Evolutionary conservation across 139 green algal species (phyloP).

Genomic region (Haematococcus sp.): DNA sequence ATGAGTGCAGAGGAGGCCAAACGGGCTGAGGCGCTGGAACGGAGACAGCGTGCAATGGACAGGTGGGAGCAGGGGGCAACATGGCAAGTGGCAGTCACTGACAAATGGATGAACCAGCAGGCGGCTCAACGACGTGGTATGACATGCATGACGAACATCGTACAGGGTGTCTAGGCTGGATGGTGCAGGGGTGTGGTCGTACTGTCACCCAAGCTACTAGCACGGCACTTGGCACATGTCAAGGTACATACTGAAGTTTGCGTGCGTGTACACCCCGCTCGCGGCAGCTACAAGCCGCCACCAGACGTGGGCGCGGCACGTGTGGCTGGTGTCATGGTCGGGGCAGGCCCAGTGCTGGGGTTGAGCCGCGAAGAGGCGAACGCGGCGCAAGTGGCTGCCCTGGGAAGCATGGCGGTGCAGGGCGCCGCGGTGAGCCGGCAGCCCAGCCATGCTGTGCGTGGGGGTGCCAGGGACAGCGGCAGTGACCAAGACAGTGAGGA

Average conservation of each 20-base stretch:
- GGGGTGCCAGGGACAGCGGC: conserved; percentile 8
- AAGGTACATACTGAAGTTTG: too few species aligned
- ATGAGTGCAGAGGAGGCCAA: conserved; percentile 5
- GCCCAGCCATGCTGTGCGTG: neutral
- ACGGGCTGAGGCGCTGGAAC: conserved; percentile 30
- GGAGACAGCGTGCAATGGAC: conserved; percentile 27
- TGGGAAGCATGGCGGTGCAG: neutral
- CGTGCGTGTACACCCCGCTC: too few species aligned
- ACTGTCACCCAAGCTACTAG: too few species aligned
- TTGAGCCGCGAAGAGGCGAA: conserved; percentile 10
- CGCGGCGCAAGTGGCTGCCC: neutral
- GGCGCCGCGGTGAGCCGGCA: neutral
- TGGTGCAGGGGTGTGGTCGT: too few species aligned
- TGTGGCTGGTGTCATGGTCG: conserved; percentile 35
- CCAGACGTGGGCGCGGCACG: conserved; percentile 36
- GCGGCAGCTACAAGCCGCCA: conserved; percentile 18
- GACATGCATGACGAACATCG: too few species aligned
- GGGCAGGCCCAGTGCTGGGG: neutral
- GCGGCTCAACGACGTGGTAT: too few species aligned
- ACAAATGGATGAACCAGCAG: too few species aligned
- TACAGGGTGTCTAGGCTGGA: too few species aligned
- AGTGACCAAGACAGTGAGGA: conserved; percentile 25
- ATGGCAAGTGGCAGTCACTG: too few species aligned
- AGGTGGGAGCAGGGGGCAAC: conserved; percentile 5
- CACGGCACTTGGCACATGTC: too few species aligned